Conservation (phyloP, 1,284 basidiomycete genomes). For the Hemileia vastatrix region DNA sequence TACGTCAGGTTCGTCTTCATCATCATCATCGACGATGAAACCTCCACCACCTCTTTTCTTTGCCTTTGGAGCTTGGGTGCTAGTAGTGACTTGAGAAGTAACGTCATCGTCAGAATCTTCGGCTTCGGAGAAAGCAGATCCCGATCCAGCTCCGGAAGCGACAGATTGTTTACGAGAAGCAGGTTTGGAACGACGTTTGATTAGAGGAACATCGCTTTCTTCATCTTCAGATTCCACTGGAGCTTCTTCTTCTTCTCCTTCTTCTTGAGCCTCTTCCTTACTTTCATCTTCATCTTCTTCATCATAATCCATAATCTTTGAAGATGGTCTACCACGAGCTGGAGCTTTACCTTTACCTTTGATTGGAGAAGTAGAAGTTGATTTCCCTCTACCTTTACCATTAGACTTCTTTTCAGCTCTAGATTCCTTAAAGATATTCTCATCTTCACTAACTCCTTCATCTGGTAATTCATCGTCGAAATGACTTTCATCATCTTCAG, state of each 20-base stretch:
- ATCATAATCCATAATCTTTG: neutral
- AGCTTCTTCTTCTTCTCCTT: neutral
- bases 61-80: conserved; percentile 5
- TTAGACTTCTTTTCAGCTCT: neutral
- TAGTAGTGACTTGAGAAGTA: conserved; percentile 2
- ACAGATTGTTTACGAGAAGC: too few species aligned
- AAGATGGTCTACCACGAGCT: too few species aligned
- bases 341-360: too few species aligned
- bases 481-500: neutral
- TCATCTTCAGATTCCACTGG: neutral
- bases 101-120: conserved; percentile 20
- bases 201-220: neutral
- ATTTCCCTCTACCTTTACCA: neutral
- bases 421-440: neutral
- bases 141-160: too few species aligned
- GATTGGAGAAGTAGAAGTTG: too few species aligned
- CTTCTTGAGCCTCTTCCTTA: too few species aligned
- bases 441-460: neutral
- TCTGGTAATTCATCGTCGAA: neutral
- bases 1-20: neutral
- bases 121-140: conserved; percentile 8
- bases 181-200: too few species aligned
- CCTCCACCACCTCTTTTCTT: conserved; percentile 16
- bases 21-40: neutral
- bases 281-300: neutral